phyloP scores from a whole-genome alignment of 345 rosid genomes.

The Combretum micranthum region DNA sequence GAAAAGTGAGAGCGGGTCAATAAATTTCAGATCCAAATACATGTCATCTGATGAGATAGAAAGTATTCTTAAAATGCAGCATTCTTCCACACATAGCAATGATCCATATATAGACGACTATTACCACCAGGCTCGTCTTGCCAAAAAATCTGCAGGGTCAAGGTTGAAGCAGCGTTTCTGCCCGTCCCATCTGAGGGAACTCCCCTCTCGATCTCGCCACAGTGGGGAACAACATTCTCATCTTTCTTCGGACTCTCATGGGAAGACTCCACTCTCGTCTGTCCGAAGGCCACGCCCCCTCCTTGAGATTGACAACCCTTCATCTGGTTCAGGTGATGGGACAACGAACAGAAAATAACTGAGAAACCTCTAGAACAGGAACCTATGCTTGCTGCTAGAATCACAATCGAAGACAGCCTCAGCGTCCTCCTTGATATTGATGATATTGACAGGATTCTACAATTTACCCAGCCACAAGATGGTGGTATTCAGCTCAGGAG shows the following conservation, averaged over 20 bases:
- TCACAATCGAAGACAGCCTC: slow-evolving; percentile 77
- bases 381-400: slow-evolving; percentile 95
- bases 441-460: slow-evolving; percentile 76
- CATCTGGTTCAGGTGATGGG: slow-evolving; percentile 43
- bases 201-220: slow-evolving; percentile 63
- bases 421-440: slow-evolving; percentile 74
- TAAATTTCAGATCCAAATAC: slow-evolving; percentile 79
- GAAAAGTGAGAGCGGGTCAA: slow-evolving; percentile 66
- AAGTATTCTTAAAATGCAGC: slow-evolving; percentile 96
- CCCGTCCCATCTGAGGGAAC: slow-evolving; percentile 80
- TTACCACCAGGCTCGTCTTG: slow-evolving; percentile 90
- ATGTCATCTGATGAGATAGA: slow-evolving; percentile 96
- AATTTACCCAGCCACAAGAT: slow-evolving; percentile 66
- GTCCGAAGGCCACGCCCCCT: slow-evolving; percentile 65
- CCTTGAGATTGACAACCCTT: slow-evolving; percentile 57
- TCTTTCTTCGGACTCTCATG: slow-evolving; percentile 49
- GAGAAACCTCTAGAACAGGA: slow-evolving; percentile 88
- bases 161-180: slow-evolving; percentile 52
- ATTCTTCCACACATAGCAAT: slow-evolving; percentile 66
- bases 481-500: slow-evolving; percentile 73
- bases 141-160: slow-evolving; percentile 46
- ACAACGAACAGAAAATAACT: slow-evolving; percentile 40
- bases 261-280: slow-evolving; percentile 52
- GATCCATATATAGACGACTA: slow-evolving; percentile 90
- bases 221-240: slow-evolving; percentile 60